Conservation (phyloP, 1,284 basidiomycete species). For the Naganishia sp. region DNA sequence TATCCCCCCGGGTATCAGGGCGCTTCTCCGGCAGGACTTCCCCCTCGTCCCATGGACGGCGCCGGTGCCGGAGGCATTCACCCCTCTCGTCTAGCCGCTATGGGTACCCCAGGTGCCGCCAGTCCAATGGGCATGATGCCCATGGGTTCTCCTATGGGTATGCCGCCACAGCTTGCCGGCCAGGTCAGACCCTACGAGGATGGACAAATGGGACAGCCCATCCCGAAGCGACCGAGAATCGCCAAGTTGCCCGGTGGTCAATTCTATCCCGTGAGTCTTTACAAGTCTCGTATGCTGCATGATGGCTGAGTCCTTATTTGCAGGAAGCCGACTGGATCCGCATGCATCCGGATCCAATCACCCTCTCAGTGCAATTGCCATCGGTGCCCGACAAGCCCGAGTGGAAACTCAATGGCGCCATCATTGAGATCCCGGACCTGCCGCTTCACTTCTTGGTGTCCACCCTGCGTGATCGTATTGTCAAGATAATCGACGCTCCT, state of each 20-base stretch:
- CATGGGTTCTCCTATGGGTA: slow-evolving; percentile 51
- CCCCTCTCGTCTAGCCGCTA: slow-evolving; percentile 33
- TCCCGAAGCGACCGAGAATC: slow-evolving; percentile 74
- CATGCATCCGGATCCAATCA: slow-evolving; percentile 85
- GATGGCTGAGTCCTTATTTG: slow-evolving; percentile 12
- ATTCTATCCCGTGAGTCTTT: slow-evolving; percentile 68
- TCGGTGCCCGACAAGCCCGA: slow-evolving; percentile 75
- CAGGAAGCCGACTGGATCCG: slow-evolving; percentile 72
- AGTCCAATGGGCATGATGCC: slow-evolving; percentile 14
- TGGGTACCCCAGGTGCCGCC: slow-evolving; percentile 34
- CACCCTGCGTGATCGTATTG: slow-evolving; percentile 80
- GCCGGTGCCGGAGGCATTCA: slow-evolving; percentile 23
- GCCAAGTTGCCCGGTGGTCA: slow-evolving; percentile 77
- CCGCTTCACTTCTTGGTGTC: slow-evolving; percentile 79
- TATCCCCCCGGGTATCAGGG: slow-evolving; percentile 29
- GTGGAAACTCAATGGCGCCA: slow-evolving; percentile 82
- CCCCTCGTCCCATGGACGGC: slow-evolving; percentile 43
- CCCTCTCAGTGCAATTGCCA: slow-evolving; percentile 78
- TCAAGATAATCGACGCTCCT: slow-evolving; percentile 70
- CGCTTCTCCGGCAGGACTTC: slow-evolving; percentile 35
- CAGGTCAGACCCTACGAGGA: slow-evolving; percentile 53
- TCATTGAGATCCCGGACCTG: slow-evolving; percentile 73
- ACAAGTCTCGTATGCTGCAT: slow-evolving; percentile 22
- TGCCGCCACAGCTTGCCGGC: slow-evolving; percentile 47
- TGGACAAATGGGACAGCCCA: slow-evolving; percentile 59